Evolutionary conservation across 257 asterid species (phyloP).

Genomic region (Craterostigma plantagineum): DNA sequence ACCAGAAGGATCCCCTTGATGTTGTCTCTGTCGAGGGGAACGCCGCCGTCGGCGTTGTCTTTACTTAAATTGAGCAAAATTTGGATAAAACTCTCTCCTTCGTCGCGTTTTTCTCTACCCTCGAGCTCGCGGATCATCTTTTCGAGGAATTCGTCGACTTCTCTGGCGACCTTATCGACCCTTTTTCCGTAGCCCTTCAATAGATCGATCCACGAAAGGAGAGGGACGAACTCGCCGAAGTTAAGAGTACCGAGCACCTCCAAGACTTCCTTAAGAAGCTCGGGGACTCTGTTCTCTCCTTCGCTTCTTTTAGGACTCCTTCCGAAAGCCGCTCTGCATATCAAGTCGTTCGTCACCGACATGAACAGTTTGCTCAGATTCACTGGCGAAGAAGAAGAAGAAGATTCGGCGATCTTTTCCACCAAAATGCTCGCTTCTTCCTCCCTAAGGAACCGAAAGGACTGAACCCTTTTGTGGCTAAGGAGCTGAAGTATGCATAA

Average conservation of each 20-base stretch:
- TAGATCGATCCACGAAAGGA: constrained; percentile 21
- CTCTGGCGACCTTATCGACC: constrained; percentile 15
- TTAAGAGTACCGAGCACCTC: constrained; percentile 12
- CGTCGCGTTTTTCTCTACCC: neutral
- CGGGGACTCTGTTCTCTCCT: constrained; percentile 10
- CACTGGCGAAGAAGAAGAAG: constrained; percentile 2
- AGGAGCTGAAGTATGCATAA: constrained; percentile 28
- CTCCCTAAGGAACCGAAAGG: constrained; percentile 17
- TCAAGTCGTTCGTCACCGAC: constrained; percentile 13
- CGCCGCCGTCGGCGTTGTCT: neutral
- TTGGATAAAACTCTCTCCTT: constrained; percentile 29
- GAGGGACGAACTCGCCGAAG: constrained; percentile 22
- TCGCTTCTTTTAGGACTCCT: constrained; percentile 10
- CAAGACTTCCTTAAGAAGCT: constrained; percentile 3
- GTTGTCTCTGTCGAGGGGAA: too few relatives aligned
- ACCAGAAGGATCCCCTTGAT: too few relatives aligned
- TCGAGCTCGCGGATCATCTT: constrained; percentile 15
- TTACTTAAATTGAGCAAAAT: constrained; percentile 9
- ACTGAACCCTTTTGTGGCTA: constrained; percentile 24
- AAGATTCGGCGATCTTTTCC: constrained; percentile 11
- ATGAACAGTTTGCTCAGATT: constrained; percentile 18
- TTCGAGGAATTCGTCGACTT: constrained; percentile 23
- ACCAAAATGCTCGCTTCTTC: constrained; percentile 27
- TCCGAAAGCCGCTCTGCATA: constrained; percentile 29
- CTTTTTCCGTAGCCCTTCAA: constrained; percentile 15